These are phyloP conservation scores for Chaetoceros tenuissimus DNA, from an alignment of 108 stramenopile genomes.

Conservation along the genomic window DNA sequence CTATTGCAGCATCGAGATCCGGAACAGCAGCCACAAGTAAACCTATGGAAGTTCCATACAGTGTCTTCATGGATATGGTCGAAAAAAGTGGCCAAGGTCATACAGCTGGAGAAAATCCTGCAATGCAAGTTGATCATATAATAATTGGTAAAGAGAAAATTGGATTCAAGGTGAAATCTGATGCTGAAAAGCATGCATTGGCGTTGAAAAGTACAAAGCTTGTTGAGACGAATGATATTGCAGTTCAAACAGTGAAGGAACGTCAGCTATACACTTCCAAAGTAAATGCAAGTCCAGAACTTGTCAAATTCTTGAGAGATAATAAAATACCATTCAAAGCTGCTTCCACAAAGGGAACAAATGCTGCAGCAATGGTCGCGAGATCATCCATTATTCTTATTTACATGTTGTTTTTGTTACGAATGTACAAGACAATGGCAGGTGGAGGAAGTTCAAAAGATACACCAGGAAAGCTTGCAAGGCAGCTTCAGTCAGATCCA, in stretches of 20 bases:
- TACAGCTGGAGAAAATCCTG: conserved; percentile 2
- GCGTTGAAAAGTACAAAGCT: conserved; percentile 1
- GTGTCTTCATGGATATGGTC: conserved; percentile 3
- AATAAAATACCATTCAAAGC: conserved; percentile 59
- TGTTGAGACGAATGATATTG: background rate
- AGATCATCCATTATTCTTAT: conserved; percentile 39
- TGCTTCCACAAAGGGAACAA: conserved; percentile 32
- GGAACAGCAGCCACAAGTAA: background rate
- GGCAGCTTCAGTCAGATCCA: conserved; percentile 15
- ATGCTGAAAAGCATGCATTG: conserved; percentile 1
- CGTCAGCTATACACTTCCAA: conserved; percentile 39
- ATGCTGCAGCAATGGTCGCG: conserved; percentile 18
- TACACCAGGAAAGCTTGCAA: conserved; percentile 62
- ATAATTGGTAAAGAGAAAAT: background rate
- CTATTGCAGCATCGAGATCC: background rate
- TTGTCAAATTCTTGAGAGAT: conserved; percentile 39
- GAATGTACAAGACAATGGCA: conserved; percentile 54
- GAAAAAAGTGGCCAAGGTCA: conserved; percentile 7
- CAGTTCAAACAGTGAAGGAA: conserved; percentile 1
- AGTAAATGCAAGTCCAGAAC: conserved; percentile 48
- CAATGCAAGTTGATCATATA: background rate
- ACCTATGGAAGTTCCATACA: conserved; percentile 6
- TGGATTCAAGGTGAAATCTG: background rate
- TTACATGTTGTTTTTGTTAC: conserved; percentile 50
- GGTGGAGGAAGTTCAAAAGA: conserved; percentile 23